Evolutionary conservation across 2,329 filamentous ascomycete genomes (phyloP), one percentile per base, ranked within the genome.

Genomic region (Phaeosphaeria sp.): DNA sequence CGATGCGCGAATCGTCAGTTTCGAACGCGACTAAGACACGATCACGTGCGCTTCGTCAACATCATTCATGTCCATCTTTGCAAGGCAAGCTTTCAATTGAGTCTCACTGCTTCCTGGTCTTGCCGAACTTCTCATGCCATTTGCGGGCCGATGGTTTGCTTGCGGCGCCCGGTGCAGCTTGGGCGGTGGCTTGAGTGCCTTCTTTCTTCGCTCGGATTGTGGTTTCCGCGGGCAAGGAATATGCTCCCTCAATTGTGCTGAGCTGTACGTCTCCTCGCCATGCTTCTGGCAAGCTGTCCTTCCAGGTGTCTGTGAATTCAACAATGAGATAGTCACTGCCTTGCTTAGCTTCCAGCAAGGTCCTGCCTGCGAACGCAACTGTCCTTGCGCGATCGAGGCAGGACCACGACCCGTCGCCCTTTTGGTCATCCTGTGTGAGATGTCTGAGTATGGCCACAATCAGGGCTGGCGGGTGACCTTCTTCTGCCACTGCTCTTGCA

Each of bases 111-210:
- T 73, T 72, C 44, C 74, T 67, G 8, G 69, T 71, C 57, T 71
- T 74, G 33, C 65, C 74, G 52, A 78, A 75, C 58, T 70, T 77
- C 48, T 77, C 76, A 56, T 78, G 76, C 76, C 76, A 78, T 59
- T 77, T 78, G n/a, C 75, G 69, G 27, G 69, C 68, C 49, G 68
- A 71, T 7, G 68, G 63, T 51, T 73, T 72, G 6, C 65, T 52
- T n/a, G 66, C 61, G 33, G 59, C 46, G 25, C 53, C 46, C 8
- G 53, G 9, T 17, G 56, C 44, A 42, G 46, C 36, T 39, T 39
- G 36, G 15, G 15, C 36, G 7, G 36, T 7, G 36, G n/a, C 13
- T 39, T 17, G 36, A 5, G 17, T 39, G 36, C 17, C 36, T 39
- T n/a, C 17, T 17, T n/a, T 39, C 39, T 72, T 75, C 8, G 61